A percentile compares a stretch with the other conserved stretches of the same genome.
These are phyloP conservation scores for Saussurea involucrata DNA, from an alignment of 129 eudicot species.

Conservation along the genomic window DNA sequence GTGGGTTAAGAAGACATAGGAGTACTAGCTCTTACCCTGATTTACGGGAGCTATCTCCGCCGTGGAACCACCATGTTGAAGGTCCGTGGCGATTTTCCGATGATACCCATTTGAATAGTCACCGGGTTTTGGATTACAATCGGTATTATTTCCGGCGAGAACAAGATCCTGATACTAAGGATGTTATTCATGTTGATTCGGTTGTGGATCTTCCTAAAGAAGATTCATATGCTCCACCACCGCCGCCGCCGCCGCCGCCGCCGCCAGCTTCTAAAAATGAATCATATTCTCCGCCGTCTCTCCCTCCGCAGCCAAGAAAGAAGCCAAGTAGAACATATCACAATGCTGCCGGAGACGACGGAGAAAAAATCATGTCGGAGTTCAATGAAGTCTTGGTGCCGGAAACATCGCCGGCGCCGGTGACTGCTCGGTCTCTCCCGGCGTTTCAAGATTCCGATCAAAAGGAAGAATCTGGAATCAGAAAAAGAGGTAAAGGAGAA, in stretches of 20 bases:
- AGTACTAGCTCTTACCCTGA: slow-evolving; percentile 81
- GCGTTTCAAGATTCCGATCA: background rate
- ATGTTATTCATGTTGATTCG: slow-evolving; percentile 38
- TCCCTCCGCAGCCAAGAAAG: slow-evolving; percentile 19
- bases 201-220: slow-evolving; percentile 16
- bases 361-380: slow-evolving; percentile 9
- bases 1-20: slow-evolving; percentile 50
- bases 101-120: slow-evolving; percentile 44
- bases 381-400: background rate
- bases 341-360: slow-evolving; percentile 16
- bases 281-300: slow-evolving; percentile 10
- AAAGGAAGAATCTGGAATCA: background rate
- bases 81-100: slow-evolving; percentile 49
- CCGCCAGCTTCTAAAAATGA: slow-evolving; percentile 13
- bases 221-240: slow-evolving; percentile 19
- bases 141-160: slow-evolving; percentile 41
- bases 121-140: slow-evolving; percentile 28
- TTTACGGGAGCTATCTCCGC: slow-evolving; percentile 52
- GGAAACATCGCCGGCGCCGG: slow-evolving; percentile 10
- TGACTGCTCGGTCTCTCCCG: background rate
- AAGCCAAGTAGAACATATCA: slow-evolving; percentile 22
- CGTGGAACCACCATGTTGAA: slow-evolving; percentile 28
- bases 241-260: slow-evolving; percentile 19
- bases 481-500: slow-evolving; percentile 31
- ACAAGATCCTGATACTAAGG: slow-evolving; percentile 23